Base-by-base conservation (phyloP, 2,329 filamentous ascomycete genomes). In the Rhexocercosporidium sp. region DNA sequence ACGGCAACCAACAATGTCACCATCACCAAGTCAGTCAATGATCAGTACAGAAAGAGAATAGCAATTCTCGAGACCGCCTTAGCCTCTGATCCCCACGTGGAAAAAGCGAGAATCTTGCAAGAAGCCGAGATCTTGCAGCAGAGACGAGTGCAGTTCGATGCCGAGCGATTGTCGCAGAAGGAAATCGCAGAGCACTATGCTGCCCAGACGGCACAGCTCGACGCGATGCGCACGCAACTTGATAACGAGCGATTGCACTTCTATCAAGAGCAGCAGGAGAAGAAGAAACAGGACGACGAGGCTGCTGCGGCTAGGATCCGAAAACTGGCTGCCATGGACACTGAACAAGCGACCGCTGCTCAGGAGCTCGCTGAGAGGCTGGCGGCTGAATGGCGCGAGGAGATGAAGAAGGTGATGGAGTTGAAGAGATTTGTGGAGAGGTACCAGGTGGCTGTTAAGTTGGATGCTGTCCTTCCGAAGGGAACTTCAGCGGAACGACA, bases 281-380 rank as follows among this genome's bases (percentile, higher is more conserved):
- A 34, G 29, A 41, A 46, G 11, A 31, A 53, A n/a, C 47, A 44
- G 25, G 29, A 41, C 8, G 41, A 39, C 18, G 61, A 60, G 8
- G 27, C 11, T 1, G 29, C 47, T 0, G 64, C 44, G 14, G 47
- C 14, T 0, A 47, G 51, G 5, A 41, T 47, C 18, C 18, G 29
- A 27, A 29, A 31, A 18, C 22, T 62, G 41, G 31, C 39, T 9
- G 4, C 14, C n/a, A 56, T 49, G 22, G 59, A 62, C 18, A 14
- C 25, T 16, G 59, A 62, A 22, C 46, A 29, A 34, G 64, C 64
- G 3, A 34, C n/a, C 3, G 59, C 59, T 29, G 41, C 49, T 14
- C 46, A 39, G 16, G 56, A 60, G n/a, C 49, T 67, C 20, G 56
- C 61, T 6, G 27, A 27, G 25, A 56, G 25, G 56, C 49, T 67